Conservation (phyloP, 2,329 filamentous ascomycete species). For the Aspergillus oerlinghausenensis region DNA sequence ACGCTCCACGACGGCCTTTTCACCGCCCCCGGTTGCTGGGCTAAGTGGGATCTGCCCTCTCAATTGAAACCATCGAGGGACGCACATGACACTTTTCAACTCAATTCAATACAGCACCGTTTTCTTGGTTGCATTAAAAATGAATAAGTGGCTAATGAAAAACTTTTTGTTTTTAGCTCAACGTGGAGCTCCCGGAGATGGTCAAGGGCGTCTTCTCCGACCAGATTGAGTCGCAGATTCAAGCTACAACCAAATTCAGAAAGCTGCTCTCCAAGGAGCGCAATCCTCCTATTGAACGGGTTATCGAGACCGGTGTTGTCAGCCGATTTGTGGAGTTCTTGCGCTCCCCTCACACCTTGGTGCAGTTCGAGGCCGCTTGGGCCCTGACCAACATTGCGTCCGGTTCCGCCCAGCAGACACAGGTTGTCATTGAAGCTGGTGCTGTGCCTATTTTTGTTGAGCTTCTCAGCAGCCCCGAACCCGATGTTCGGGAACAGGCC, state of each 20-base stretch:
- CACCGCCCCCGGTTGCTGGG: conserved; percentile 29
- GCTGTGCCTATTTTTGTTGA: conserved; percentile 98
- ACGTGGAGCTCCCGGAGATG: conserved; percentile 98
- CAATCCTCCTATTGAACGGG: conserved; percentile 97
- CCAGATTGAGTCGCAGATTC: conserved; percentile 95
- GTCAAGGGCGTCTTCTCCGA: conserved; percentile 97
- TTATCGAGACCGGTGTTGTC: conserved; percentile 98
- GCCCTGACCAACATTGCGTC: conserved; percentile 98
- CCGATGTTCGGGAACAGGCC: conserved; percentile 95
- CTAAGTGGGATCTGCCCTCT: background rate
- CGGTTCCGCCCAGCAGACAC: conserved; percentile 92
- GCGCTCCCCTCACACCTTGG: conserved; percentile 91
- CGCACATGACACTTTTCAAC: conserved; percentile 2
- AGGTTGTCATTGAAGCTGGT: conserved; percentile 97
- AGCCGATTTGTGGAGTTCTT: conserved; percentile 97
- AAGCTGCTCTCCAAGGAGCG: conserved; percentile 98
- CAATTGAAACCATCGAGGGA: background rate
- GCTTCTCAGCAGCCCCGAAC: conserved; percentile 89
- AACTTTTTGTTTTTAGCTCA: conserved; percentile 59
- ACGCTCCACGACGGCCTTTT: conserved; percentile 24
- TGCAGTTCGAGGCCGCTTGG: conserved; percentile 99
- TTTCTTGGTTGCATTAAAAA: conserved; percentile 1
- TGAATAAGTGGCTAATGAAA: conserved; percentile 15
- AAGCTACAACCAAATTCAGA: conserved; percentile 96
- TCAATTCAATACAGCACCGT: background rate